Evolutionary conservation across 208 protist genomes (phyloP).

Genomic region (Tritrichomonas musculus): DNA sequence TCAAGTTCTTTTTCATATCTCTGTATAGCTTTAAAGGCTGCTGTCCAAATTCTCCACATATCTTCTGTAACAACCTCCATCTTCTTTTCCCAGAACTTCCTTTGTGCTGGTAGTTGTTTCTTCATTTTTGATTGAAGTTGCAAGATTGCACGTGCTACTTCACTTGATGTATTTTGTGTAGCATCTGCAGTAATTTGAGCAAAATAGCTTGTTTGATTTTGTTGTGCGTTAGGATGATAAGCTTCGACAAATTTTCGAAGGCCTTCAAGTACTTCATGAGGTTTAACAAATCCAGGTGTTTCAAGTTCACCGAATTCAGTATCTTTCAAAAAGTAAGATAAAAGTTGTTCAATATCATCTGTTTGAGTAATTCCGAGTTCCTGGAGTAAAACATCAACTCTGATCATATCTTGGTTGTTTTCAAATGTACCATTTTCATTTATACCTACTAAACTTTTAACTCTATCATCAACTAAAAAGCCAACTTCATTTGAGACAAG

Average conservation of each 20-base stretch:
- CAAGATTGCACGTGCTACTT: neutral
- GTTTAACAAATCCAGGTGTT: constrained; percentile 1
- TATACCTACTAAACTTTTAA: neutral
- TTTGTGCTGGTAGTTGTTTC: neutral
- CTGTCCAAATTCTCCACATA: constrained; percentile 4
- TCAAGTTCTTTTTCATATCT: constrained; percentile 4
- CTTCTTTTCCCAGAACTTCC: constrained; percentile 9
- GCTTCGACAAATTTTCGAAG: neutral
- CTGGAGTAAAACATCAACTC: constrained; percentile 11
- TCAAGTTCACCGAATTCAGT: constrained; percentile 30
- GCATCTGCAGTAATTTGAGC: constrained; percentile 11
- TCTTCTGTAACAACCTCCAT: neutral
- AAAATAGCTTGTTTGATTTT: constrained; percentile 4
- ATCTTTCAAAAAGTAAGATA: constrained; percentile 28
- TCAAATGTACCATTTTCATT: neutral
- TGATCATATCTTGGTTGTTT: neutral
- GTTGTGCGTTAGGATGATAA: constrained; percentile 13
- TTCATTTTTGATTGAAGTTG: constrained; percentile 18
- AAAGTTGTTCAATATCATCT: neutral
- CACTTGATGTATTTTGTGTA: constrained; percentile 19
- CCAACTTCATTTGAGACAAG: constrained; percentile 33
- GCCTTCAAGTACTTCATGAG: constrained; percentile 22
- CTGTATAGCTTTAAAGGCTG: neutral
- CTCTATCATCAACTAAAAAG: constrained; percentile 13
- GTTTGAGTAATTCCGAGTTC: neutral